Evolutionary conservation across 2,329 filamentous ascomycete genomes (phyloP).

Genomic region (Exophiala sideris): DNA sequence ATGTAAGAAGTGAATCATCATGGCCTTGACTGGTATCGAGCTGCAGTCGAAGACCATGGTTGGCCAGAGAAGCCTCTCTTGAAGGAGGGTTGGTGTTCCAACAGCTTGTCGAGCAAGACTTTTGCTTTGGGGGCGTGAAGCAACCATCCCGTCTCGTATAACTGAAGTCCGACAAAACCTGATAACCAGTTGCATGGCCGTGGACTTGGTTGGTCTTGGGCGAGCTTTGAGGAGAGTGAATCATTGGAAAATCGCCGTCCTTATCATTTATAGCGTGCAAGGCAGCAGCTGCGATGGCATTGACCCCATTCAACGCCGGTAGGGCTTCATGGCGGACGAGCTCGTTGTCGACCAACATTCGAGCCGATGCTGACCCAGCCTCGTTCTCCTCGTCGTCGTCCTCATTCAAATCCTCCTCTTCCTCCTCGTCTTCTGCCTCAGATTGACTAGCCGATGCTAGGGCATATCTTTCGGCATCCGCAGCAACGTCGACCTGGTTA

Average conservation of each 20-base stretch:
- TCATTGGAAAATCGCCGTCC: conserved; percentile 19
- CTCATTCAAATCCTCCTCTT: conserved; percentile 36
- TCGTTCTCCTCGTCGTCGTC: conserved; percentile 42
- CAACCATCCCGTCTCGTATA: neutral
- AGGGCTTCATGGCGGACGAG: neutral
- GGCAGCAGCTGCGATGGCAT: neutral
- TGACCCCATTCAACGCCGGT: neutral
- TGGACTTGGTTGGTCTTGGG: neutral
- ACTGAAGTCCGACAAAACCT: neutral
- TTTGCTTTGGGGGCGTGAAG: neutral
- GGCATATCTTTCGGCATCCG: conserved; percentile 52
- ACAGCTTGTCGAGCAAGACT: neutral
- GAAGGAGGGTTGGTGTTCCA: conserved; percentile 13
- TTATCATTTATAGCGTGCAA: neutral
- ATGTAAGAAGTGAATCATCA: conserved; percentile 29
- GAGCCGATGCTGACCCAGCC: conserved; percentile 17
- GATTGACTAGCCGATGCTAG: conserved; percentile 47
- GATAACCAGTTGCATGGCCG: neutral
- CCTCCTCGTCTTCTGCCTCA: conserved; percentile 39
- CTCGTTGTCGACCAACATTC: neutral
- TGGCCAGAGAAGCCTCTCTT: neutral
- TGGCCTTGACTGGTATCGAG: conserved; percentile 5
- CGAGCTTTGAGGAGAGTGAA: conserved; percentile 10
- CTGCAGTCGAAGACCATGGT: conserved; percentile 1
- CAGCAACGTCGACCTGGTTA: conserved; percentile 63